Conservation (phyloP, 768 basidiomycete genomes). For the Leccinellum luteum region DNA sequence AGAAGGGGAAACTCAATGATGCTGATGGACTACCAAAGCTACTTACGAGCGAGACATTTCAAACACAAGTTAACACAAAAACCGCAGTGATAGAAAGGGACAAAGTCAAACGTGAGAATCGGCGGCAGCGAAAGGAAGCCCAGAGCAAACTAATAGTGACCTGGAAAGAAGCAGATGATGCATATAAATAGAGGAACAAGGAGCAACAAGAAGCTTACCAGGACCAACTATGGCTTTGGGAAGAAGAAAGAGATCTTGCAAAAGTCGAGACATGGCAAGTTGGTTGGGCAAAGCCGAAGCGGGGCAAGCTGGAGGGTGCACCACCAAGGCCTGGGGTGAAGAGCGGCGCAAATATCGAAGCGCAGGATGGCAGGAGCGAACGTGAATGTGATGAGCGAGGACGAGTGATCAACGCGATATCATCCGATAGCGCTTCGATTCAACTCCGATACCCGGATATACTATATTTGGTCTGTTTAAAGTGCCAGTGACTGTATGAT, state of each 20-base stretch:
- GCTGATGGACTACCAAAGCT: constrained; percentile 23
- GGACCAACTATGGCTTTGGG: not conserved
- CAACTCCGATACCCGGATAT: not conserved
- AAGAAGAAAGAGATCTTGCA: not conserved
- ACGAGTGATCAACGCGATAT: not conserved
- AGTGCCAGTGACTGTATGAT: not conserved
- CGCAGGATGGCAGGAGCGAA: not conserved
- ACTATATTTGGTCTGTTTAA: not conserved
- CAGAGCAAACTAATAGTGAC: constrained; percentile 1
- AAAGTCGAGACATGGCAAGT: not conserved
- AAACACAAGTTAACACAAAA: not conserved
- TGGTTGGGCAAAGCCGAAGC: not conserved
- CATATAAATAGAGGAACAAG: not conserved
- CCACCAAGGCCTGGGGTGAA: not conserved
- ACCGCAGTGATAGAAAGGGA: not conserved
- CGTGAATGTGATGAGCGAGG: too few species aligned
- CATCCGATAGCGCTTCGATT: not conserved
- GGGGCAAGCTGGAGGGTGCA: not conserved
- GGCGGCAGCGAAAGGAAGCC: not conserved
- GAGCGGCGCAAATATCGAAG: not conserved
- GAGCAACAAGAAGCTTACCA: not conserved
- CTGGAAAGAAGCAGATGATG: constrained; percentile 21
- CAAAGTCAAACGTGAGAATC: not conserved
- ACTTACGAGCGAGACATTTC: constrained; percentile 20
- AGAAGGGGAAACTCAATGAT: constrained; percentile 2